Evolutionary conservation across 495 filamentous ascomycete genomes (phyloP).

Genomic region (Talaromyces borbonicus): DNA sequence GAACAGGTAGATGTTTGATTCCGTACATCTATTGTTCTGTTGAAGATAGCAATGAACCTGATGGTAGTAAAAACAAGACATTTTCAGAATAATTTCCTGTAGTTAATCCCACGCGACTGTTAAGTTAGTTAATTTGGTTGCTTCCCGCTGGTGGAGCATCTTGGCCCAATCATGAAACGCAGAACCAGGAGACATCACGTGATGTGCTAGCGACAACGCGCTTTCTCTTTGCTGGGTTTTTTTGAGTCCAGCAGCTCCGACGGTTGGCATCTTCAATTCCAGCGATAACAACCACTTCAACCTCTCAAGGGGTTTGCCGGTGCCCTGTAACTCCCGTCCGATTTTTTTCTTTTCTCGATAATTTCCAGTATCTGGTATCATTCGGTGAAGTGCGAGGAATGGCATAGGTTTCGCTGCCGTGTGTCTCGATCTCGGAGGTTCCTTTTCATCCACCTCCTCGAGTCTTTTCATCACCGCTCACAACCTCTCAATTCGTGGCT

Average conservation of each 20-base stretch:
- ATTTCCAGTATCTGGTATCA: no score
- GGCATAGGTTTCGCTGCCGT: not conserved
- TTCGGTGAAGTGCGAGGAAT: not conserved
- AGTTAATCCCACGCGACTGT: no score
- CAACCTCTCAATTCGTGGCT: not conserved
- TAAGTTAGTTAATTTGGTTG: no score
- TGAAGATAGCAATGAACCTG: no score
- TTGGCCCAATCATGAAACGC: not conserved
- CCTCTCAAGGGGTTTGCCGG: no score
- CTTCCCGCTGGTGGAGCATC: no score
- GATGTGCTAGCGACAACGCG: not conserved
- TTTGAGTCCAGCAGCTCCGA: not conserved
- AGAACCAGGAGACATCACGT: not conserved
- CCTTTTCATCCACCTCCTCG: not conserved
- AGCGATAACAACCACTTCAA: not conserved
- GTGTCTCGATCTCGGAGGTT: not conserved
- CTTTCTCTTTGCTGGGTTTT: not conserved
- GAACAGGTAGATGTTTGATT: no score
- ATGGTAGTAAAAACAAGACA: no score
- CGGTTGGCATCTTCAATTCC: not conserved
- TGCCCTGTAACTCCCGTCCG: no score
- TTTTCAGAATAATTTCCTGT: no score
- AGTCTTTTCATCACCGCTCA: not conserved
- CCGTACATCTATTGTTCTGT: not conserved
- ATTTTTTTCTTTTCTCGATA: not conserved